phyloP scores from a whole-genome alignment of 73 alveolate genomes.

The Tetrahymena borealis region DNA sequence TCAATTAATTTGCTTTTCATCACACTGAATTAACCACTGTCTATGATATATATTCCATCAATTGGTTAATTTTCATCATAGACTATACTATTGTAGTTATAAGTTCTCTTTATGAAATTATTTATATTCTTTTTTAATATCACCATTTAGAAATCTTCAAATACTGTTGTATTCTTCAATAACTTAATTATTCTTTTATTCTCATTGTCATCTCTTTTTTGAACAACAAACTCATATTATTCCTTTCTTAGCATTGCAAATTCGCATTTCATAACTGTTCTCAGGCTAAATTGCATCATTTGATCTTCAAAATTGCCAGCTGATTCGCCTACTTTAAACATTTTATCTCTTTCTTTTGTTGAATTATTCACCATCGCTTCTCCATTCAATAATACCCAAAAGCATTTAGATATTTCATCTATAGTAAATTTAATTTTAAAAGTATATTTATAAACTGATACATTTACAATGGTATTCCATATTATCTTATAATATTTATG shows the following conservation, averaged over 20 bases:
- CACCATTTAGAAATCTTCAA: background rate
- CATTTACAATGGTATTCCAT: no score
- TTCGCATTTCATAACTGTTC: background rate
- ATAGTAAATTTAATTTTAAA: no score
- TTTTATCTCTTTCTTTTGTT: background rate
- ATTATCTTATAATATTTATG: no score
- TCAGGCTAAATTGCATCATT: background rate
- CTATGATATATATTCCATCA: background rate
- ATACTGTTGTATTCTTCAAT: background rate
- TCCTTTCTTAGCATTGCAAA: background rate
- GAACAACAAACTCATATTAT: background rate
- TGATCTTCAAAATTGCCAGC: background rate
- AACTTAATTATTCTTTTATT: background rate
- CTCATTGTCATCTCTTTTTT: background rate
- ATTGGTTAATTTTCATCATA: background rate
- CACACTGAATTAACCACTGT: background rate
- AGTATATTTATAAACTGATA: no score
- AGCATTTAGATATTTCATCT: background rate
- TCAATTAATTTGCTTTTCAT: background rate
- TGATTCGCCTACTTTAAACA: background rate
- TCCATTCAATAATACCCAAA: background rate
- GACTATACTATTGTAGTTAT: background rate
- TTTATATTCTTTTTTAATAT: background rate
- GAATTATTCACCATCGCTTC: background rate
- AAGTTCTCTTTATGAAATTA: background rate